A percentile compares a stretch with the other conserved stretches of the same genome.
Evolutionary conservation across 305 asterid species (phyloP).

Genomic region (Euphrasia arctica): DNA sequence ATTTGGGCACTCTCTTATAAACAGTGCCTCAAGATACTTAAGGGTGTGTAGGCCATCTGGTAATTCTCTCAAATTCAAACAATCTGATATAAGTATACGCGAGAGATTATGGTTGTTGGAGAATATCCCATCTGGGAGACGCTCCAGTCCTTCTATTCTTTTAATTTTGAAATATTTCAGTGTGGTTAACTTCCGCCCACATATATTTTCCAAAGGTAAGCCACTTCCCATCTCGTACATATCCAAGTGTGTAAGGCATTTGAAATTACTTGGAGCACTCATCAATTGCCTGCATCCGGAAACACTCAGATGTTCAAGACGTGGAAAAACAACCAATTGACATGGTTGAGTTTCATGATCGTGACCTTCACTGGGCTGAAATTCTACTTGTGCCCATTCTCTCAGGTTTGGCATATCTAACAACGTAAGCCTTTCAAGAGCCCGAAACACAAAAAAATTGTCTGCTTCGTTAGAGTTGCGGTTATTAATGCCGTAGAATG

Average conservation of each 20-base stretch:
- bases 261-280: slow-evolving; percentile 23
- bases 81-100: neutral
- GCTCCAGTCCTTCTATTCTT: neutral
- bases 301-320: slow-evolving; percentile 21
- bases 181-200: slow-evolving; percentile 9
- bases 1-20: neutral
- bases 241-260: slow-evolving; percentile 8
- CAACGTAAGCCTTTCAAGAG: neutral
- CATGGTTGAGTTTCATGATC: too few species aligned
- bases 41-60: slow-evolving; percentile 4
- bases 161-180: neutral
- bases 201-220: slow-evolving; percentile 18
- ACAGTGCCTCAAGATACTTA: too few species aligned
- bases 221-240: neutral
- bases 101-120: slow-evolving; percentile 17
- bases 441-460: neutral
- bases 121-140: slow-evolving; percentile 16
- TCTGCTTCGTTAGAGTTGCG: too few species aligned
- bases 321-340: slow-evolving; percentile 17
- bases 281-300: neutral
- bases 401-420: neutral
- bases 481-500: too few species aligned
- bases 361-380: too few species aligned
- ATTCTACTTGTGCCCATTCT: neutral
- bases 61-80: slow-evolving; percentile 8